Evolutionary conservation across 192 early-diverging fungal genomes (phyloP), one percentile per base, ranked within the genome.

Genomic region (Backusella circina): DNA sequence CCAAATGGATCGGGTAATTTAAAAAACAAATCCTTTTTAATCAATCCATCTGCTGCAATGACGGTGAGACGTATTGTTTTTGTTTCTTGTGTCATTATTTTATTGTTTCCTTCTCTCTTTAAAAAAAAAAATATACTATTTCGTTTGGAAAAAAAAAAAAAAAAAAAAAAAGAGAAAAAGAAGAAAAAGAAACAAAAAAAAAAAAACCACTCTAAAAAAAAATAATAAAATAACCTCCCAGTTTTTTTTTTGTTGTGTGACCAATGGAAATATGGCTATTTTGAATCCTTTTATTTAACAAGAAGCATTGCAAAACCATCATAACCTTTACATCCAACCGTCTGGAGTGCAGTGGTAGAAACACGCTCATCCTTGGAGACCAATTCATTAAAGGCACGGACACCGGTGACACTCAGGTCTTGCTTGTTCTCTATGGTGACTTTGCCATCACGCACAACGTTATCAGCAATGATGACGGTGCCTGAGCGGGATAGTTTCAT

Each of bases 1-100:
- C 76, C 98, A 86, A 99, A 97, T 21, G 98, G 96, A 82, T 99
- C 96, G 15, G 98, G 98, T 30, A 75, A 86, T 90, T 86, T 88
- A 90, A 90, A 90, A 77, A 97, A 97, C 15, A 97, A 84, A 81
- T 99, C 96, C 67, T 93, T 91, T 82, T 96, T 97, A 84, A 90
- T 90, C 69, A 99, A 88, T 71, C 93, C 91, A 84, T 96, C 94
- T 18, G 96, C 97, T 38, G 95, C 94, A 79, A 99, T 92, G 54
- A 99, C 92, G 86, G 74, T 77, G 0, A 77, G 39, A 39, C 76
- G 57, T 18, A 77, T 65, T 23, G 65, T 68, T 66, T 31, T 71
- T 30, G 41, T 77, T 41, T 41, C 39, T 69, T 75, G 44, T 71
- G 41, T 41, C 39, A 41, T 41, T 41, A 41, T 41, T 41, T 15